Conservation (phyloP, 805 yeast genomes). For the Starmerella stellata region DNA sequence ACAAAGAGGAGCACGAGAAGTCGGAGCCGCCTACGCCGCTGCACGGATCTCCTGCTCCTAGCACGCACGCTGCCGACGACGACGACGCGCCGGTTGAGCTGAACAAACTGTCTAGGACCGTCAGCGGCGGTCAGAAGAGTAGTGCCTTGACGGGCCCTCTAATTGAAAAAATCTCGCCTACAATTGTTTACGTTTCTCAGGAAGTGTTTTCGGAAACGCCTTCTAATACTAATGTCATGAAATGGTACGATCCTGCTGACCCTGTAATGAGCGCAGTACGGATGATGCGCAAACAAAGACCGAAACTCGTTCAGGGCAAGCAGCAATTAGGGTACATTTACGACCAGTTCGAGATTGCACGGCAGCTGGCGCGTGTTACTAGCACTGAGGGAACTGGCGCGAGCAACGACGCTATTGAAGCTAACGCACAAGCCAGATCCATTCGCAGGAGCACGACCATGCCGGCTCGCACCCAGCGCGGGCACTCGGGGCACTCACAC, state of each 20-base stretch:
- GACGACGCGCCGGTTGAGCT: not conserved
- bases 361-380: conserved; percentile 16
- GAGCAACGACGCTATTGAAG: not conserved
- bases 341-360: conserved; percentile 20
- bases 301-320: conserved; percentile 28
- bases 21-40: not conserved
- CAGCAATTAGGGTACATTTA: conserved; percentile 26
- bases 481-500: not conserved
- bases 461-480: not conserved
- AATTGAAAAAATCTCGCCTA: conserved; percentile 12
- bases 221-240: conserved; percentile 11
- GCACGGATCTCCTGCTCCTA: not conserved
- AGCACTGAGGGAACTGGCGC: not conserved
- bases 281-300: conserved; percentile 26
- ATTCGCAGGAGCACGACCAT: conserved; percentile 1
- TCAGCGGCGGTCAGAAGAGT: not conserved
- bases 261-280: conserved; percentile 19
- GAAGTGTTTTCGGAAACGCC: conserved; percentile 16
- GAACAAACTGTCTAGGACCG: not conserved
- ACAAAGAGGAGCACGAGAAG: not conserved
- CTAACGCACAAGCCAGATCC: not conserved
- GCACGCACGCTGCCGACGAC: not conserved
- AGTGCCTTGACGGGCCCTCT: conserved; percentile 14
- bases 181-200: conserved; percentile 19
- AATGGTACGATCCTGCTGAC: conserved; percentile 14